These are phyloP conservation scores for Lasiodiplodia sp. DNA, from an alignment of 2,329 filamentous ascomycete genomes.

Conservation along the genomic window DNA sequence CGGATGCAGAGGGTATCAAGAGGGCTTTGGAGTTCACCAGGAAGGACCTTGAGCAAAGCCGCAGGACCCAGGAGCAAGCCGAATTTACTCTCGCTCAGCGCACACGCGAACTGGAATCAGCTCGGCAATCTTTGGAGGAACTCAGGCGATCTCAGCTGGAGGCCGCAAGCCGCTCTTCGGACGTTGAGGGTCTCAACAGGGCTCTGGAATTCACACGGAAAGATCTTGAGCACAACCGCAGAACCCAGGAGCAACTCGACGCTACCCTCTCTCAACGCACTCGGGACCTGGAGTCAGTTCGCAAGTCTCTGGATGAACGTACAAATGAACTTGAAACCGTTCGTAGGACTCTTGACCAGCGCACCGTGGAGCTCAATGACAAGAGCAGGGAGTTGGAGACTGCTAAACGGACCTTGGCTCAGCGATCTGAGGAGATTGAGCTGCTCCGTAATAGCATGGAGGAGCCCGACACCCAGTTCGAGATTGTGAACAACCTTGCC, in stretches of 20 bases:
- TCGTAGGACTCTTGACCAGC: constrained; percentile 42
- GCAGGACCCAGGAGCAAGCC: constrained; percentile 3
- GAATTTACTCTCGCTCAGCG: constrained; percentile 38
- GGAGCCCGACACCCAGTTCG: constrained; percentile 48
- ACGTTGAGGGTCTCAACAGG: constrained; percentile 11
- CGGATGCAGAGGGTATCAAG: constrained; percentile 14
- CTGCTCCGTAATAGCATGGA: constrained; percentile 44
- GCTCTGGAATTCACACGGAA: constrained; percentile 11
- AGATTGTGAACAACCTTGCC: constrained; percentile 52
- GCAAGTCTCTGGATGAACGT: constrained; percentile 40
- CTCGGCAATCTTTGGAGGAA: constrained; percentile 40
- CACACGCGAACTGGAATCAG: constrained; percentile 43
- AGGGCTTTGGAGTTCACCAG: constrained; percentile 19
- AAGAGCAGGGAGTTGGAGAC: constrained; percentile 46
- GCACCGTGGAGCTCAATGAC: constrained; percentile 45
- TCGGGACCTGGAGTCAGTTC: constrained; percentile 43
- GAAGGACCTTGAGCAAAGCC: constrained; percentile 29
- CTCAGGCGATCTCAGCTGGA: constrained; percentile 35
- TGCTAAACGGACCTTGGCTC: constrained; percentile 43
- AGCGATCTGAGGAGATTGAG: constrained; percentile 48
- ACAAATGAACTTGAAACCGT: constrained; percentile 44
- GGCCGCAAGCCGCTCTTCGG: constrained; percentile 4
- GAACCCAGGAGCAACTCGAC: constrained; percentile 6
- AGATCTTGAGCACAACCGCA: constrained; percentile 24
- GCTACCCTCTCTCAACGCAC: constrained; percentile 38